Base-by-base conservation (phyloP, 352 stramenopile genomes). In the Aphanomyces invadans region DNA sequence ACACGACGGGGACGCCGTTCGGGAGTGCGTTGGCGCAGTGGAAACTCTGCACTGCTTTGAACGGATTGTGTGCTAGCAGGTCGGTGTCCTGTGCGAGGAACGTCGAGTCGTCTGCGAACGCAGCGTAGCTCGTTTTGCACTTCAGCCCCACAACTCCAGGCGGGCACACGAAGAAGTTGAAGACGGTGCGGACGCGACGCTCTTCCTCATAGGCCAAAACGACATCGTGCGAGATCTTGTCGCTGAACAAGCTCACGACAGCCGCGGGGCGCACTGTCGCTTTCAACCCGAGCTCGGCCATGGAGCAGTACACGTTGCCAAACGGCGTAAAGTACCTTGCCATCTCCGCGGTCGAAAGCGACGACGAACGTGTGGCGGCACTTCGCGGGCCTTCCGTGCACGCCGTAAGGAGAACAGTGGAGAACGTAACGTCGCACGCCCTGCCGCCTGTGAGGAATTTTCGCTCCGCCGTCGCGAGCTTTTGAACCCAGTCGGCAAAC, bases 1-100 rank as follows among this genome's bases (percentile, higher is more conserved):
- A 69, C 39, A 46, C 17, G 36, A 73, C 65, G 17, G 52, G 65
- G 7, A 55, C 26, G 45, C 69, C 57, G 26, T 70, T 70, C 25
- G 66, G 49, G 12, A 74, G 42, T 5, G 38, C 23, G 7, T 62
- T 48, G 10, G 44, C 25, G 42, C 70, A 74, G 33, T 63, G 55
- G 25, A 63, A 63, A 36, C 55, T 63, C 55, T 63, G 55, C 12
- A 63, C 55, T 17, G 29, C 39, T 26, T 63, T 63, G 33, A 63
- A 63, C 7, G 55, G 55, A 19, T 31, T 63, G 55, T 63, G 55
- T 23, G 19, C 5, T 23, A 63, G 51, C 29, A 63, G 55, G 25
- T 63, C 55, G 36, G 55, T 21, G 28, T 63, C 55, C 19, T 31
- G n/a, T 12, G 33, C 19, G 31, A 63, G 33, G 11, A 63, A 29